Conservation (phyloP, 352 stramenopile species). For the Phytopythium sindhum region DNA sequence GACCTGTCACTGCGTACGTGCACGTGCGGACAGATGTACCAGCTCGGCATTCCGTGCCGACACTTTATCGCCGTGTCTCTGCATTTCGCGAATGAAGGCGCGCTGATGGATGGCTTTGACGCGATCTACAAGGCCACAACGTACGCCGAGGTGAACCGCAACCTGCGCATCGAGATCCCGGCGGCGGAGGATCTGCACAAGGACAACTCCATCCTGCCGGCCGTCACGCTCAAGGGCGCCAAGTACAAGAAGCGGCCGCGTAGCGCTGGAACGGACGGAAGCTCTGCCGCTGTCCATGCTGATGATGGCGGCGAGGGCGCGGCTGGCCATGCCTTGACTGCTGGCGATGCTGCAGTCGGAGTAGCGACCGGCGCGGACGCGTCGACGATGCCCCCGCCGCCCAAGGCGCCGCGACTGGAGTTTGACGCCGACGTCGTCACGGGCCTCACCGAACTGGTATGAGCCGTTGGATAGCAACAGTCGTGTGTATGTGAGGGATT, state of each 20-base stretch:
- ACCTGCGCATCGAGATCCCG: conserved; percentile 75
- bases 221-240: conserved; percentile 32
- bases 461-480: conserved; percentile 1
- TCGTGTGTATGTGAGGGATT: no score
- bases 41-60: conserved; percentile 72
- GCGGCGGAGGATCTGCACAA: conserved; percentile 67
- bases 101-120: conserved; percentile 61
- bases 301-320: not conserved
- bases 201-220: conserved; percentile 58
- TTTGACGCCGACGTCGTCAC: conserved; percentile 62
- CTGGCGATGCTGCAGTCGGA: not conserved
- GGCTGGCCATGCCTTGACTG: not conserved
- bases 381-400: conserved; percentile 13
- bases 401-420: conserved; percentile 53
- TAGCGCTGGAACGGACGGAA: conserved; percentile 6
- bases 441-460: conserved; percentile 57
- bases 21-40: conserved; percentile 67
- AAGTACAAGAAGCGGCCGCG: conserved; percentile 67
- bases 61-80: conserved; percentile 70
- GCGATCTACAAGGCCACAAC: conserved; percentile 64
- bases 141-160: conserved; percentile 59
- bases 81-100: conserved; percentile 53
- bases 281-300: not conserved
- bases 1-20: conserved; percentile 55
- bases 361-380: not conserved